Evolutionary conservation across 805 yeast species (phyloP), one percentile per base, ranked within the genome.

Genomic region (Ogataea salicorniae): DNA sequence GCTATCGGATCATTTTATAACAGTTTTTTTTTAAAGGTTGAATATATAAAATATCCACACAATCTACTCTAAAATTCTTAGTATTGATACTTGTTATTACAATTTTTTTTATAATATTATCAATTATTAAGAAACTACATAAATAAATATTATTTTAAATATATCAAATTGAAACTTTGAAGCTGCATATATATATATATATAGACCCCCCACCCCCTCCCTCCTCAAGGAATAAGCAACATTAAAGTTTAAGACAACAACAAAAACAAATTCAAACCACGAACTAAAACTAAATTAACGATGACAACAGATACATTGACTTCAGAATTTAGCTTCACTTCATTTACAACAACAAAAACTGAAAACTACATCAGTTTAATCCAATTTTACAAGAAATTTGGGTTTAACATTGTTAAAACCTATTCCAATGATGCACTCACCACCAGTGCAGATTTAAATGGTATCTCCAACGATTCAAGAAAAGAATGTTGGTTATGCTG

Each of bases 401-500:
- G 91, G 22, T 84, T 84, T 60, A 68, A 74, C 34, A 70, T 80
- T 36, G 72, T 80, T 41, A 80, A 83, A 60, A 80, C 73, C 56
- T 85, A 73, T 63, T 72, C 81, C 51, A 82, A 83, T 52, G 77
- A 70, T 61, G 69, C 72, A 51, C 65, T 69, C 46, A 64, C 51
- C 49, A 63, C 54, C 37, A 66, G 50, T 14, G 42, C 51, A 51
- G 67, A 51, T 55, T 62, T 71, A 15, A 63, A 69, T 41, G 91
- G 91, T 5, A 70, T 85, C 41, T 76, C 88, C 8, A 72, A 70
- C 47, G 88, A 84, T 53, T 84, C 91, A 0, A 59, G 83, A 43
- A 76, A 73, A 52, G 95, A 86, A 64, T 65, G 79, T 29, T 86
- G 95, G 95, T 62, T 86, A 41, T 87, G 84, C 62, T 69, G 81